These are phyloP conservation scores for Cladosporium sp. DNA, from an alignment of 2,329 filamentous ascomycete genomes.

Conservation along the genomic window DNA sequence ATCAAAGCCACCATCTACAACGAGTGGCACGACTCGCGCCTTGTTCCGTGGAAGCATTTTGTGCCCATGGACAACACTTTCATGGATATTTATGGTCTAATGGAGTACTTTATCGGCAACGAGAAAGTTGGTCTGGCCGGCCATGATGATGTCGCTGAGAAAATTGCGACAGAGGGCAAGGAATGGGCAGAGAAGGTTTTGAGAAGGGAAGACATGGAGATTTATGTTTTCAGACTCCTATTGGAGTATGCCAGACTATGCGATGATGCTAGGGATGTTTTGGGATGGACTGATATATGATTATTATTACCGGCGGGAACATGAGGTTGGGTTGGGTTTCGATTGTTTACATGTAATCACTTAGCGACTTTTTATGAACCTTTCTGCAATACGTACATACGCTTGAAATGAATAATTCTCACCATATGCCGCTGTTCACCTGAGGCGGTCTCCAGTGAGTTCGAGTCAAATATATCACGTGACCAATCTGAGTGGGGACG, in stretches of 20 bases:
- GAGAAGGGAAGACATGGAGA: slow-evolving; percentile 66
- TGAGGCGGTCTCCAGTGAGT: no score
- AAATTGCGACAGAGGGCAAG: slow-evolving; percentile 61
- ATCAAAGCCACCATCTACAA: slow-evolving; percentile 74
- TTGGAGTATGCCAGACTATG: slow-evolving; percentile 42
- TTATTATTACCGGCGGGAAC: not conserved
- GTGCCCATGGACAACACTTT: slow-evolving; percentile 74
- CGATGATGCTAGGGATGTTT: slow-evolving; percentile 36
- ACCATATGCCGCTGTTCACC: no score
- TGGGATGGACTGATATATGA: slow-evolving; percentile 35
- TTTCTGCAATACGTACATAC: no score
- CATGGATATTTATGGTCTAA: slow-evolving; percentile 64
- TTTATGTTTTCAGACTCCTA: slow-evolving; percentile 61
- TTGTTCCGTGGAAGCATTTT: slow-evolving; percentile 75
- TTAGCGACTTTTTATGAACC: not conserved
- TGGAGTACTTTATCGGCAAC: slow-evolving; percentile 66
- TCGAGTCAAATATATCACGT: no score
- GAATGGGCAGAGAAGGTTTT: slow-evolving; percentile 65
- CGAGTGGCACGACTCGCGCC: slow-evolving; percentile 69
- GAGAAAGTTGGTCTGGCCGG: slow-evolving; percentile 26
- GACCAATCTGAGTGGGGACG: not conserved
- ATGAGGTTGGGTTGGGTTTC: not conserved
- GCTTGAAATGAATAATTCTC: no score
- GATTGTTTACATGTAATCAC: not conserved
- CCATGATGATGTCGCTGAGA: slow-evolving; percentile 54